phyloP scores from a whole-genome alignment of 2,329 filamentous ascomycete genomes.

The Calonectria crousiana region DNA sequence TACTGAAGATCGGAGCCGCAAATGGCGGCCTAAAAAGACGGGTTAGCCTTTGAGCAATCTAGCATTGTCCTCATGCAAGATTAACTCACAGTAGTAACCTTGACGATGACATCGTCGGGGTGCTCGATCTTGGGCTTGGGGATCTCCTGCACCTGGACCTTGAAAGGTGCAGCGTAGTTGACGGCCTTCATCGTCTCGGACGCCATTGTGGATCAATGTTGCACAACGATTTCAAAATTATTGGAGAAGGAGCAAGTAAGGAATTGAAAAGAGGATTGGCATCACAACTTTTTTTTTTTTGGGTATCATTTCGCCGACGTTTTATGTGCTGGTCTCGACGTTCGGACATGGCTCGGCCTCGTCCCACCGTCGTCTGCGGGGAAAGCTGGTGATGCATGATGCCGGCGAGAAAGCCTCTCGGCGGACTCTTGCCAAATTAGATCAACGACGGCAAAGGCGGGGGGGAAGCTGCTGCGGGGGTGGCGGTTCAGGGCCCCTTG shows the following conservation, averaged over 20 bases:
- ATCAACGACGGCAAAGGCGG: constrained; percentile 12
- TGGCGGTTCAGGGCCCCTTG: constrained; percentile 2
- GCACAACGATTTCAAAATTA: background rate
- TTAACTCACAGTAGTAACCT: constrained; percentile 69
- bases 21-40: constrained; percentile 55
- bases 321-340: constrained; percentile 14
- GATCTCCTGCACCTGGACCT: constrained; percentile 72
- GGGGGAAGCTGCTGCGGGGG: constrained; percentile 10
- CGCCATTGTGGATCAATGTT: constrained; percentile 33
- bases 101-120: constrained; percentile 74
- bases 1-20: constrained; percentile 65
- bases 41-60: constrained; percentile 19
- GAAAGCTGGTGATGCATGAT: constrained; percentile 7
- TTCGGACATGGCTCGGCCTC: constrained; percentile 30
- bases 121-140: constrained; percentile 70
- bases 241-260: background rate
- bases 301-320: background rate
- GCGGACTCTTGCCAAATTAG: constrained; percentile 28
- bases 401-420: constrained; percentile 23
- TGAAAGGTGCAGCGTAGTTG: constrained; percentile 72
- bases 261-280: background rate
- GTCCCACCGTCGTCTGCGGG: constrained; percentile 8
- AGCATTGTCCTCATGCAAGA: background rate
- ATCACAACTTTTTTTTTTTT: background rate
- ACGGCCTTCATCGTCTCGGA: constrained; percentile 68